Conservation (phyloP, 2,329 filamentous ascomycete genomes). For the Diaporthe longicolla region DNA sequence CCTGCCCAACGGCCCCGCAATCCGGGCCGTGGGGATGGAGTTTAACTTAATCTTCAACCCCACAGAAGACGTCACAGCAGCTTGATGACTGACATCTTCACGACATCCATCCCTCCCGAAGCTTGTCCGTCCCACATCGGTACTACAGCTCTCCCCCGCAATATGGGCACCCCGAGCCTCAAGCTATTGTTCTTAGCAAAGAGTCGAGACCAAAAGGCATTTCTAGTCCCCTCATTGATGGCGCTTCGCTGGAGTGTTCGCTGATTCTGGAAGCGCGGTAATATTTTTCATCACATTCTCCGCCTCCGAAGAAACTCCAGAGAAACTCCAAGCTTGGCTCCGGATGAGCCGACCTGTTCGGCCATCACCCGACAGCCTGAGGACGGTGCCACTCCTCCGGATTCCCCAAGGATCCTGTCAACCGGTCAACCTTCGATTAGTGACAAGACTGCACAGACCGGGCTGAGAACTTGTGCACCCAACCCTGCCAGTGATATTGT, state of each 20-base stretch:
- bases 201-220: background rate
- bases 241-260: constrained; percentile 3
- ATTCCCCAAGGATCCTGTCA: background rate
- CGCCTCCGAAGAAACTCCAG: constrained; percentile 31
- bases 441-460: no score
- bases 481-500: background rate
- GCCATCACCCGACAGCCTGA: constrained; percentile 21
- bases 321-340: constrained; percentile 23
- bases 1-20: constrained; percentile 5
- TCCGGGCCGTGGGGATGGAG: constrained; percentile 6
- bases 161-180: no score
- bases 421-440: background rate
- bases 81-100: background rate
- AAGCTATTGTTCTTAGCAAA: background rate
- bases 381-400: constrained; percentile 18
- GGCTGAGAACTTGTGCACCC: no score
- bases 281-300: background rate
- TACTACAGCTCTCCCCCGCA: background rate
- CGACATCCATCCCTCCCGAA: background rate
- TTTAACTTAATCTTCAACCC: constrained; percentile 19
- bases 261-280: background rate
- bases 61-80: constrained; percentile 12
- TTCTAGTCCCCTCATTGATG: no score
- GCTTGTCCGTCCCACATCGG: background rate
- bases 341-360: constrained; percentile 31